A percentile compares a stretch with the other conserved stretches of the same genome.
phyloP scores from a whole-genome alignment of 176 grass and related monocot genomes.

The Zizania latifolia region DNA sequence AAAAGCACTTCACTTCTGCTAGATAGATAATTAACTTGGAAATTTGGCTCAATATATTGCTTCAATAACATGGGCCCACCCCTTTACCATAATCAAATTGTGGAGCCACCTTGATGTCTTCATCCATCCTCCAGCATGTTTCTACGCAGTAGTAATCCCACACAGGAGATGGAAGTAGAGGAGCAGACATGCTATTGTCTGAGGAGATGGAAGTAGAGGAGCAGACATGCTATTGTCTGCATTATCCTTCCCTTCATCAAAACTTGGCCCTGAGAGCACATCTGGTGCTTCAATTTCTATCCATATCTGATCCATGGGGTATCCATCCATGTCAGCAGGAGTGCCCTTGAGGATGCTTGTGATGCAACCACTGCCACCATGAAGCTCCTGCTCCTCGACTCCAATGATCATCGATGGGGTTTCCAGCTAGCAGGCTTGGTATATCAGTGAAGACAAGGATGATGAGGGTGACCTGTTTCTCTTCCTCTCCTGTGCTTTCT shows the following conservation, averaged over 20 bases:
- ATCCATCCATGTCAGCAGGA: slow-evolving; percentile 44
- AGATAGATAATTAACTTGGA: slow-evolving; percentile 15
- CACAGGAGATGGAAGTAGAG: slow-evolving; percentile 4
- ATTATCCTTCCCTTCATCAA: slow-evolving; percentile 26
- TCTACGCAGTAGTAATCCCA: slow-evolving; percentile 50
- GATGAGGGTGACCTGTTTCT: slow-evolving; percentile 53
- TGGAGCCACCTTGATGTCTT: slow-evolving; percentile 47
- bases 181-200: slow-evolving; percentile 20
- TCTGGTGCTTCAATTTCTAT: slow-evolving; percentile 61
- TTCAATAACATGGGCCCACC: slow-evolving; percentile 37
- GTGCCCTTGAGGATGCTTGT: slow-evolving; percentile 44
- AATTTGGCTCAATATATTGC: slow-evolving; percentile 24
- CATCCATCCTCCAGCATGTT: slow-evolving; percentile 48
- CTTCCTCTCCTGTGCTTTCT: slow-evolving; percentile 81
- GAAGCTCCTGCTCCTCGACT: slow-evolving; percentile 21
- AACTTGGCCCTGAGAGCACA: background rate
- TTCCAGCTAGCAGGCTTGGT: slow-evolving; percentile 39
- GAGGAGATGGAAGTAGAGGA: slow-evolving; percentile 8
- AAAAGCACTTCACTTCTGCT: slow-evolving; percentile 44
- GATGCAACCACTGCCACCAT: slow-evolving; percentile 41
- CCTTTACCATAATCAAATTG: slow-evolving; percentile 33
- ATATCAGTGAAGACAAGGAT: slow-evolving; percentile 58
- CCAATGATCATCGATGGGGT: slow-evolving; percentile 23
- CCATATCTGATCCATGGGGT: slow-evolving; percentile 87
- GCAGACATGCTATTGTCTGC: slow-evolving; percentile 19